Base-by-base conservation (phyloP, 345 rosid genomes). In the Eucalyptus melliodora region DNA sequence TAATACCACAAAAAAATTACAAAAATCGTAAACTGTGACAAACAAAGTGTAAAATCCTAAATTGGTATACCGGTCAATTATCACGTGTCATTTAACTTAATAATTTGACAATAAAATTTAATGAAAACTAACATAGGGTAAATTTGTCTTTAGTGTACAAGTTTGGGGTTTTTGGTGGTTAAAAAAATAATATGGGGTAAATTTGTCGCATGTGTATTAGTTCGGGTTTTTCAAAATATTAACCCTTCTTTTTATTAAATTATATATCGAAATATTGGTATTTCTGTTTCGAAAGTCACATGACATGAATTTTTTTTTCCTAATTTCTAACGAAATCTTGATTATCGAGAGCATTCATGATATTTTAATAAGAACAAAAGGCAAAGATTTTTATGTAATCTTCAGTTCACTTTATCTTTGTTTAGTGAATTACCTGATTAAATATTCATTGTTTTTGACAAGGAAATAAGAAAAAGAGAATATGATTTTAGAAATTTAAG, bases 191-290 rank as follows among this genome's bases (percentile, higher is more conserved):
- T 14, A 50, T 14, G 0, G 0, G 1, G 16, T 5, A 50, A 50
- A 50, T 50, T 50, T 50, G 0, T 50, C 1, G 5, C 0, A 15
- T 0, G 2, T 50, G 1, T 50, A 50, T 2, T 0, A 50, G 0
- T 50, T 15, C 0, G 0, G 6, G 0, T 50, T 50, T 50, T 50
- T 15, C 16, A 14, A 14, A 0, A 5, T 15, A 50, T 50, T 50
- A 15, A 16, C 4, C 55, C 12, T 21, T 50, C 6, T 8, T 86
- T 86, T 86, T 49, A 13, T 49, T 26, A 49, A 30, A 27, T 14
- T 4, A n/a, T n/a, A n/a, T 16, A 15, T 65, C 23, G 4, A 16
- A 65, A 15, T 16, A 65, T 3, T 1, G 1, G 21, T n/a, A 7
- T 7, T 8, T 4, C 3, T 8, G 10, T 16, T n/a, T n/a, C 1